These are phyloP conservation scores for Leucaena leucocephala DNA, from an alignment of 306 rosid genomes.

Conservation along the genomic window DNA sequence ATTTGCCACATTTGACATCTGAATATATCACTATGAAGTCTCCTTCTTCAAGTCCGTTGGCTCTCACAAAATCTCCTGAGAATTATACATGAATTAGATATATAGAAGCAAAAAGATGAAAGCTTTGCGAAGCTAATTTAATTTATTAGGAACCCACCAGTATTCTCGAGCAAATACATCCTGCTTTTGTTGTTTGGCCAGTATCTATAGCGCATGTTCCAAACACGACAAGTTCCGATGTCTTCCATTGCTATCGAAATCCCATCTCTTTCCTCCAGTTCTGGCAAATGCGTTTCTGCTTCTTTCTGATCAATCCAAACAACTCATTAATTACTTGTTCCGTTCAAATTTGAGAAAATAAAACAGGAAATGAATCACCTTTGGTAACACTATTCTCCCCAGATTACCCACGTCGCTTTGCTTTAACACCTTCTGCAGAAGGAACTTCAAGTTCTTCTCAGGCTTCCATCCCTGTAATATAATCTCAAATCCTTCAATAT, in stretches of 20 bases:
- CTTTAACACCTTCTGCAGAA: conserved; percentile 22
- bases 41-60: conserved; percentile 20
- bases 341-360: too few relatives aligned
- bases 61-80: conserved; percentile 19
- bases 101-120: not conserved
- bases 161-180: conserved; percentile 24
- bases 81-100: not conserved
- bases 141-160: not conserved
- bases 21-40: conserved; percentile 25
- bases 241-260: conserved; percentile 24
- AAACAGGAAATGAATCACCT: not conserved
- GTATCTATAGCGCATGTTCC: conserved; percentile 21
- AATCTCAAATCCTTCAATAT: not conserved
- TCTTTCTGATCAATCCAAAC: conserved; percentile 2
- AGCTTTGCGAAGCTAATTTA: not conserved
- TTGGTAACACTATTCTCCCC: conserved; percentile 17
- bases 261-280: conserved; percentile 19
- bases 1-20: conserved; percentile 19
- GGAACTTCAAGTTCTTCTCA: conserved; percentile 22
- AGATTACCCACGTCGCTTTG: conserved; percentile 16
- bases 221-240: conserved; percentile 17
- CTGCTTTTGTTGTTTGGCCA: conserved; percentile 29
- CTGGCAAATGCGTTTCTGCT: conserved; percentile 16
- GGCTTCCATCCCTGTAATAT: conserved; percentile 2
- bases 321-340: too few relatives aligned